Evolutionary conservation across 2,329 filamentous ascomycete genomes (phyloP).

Genomic region (Diplocarpon mali): DNA sequence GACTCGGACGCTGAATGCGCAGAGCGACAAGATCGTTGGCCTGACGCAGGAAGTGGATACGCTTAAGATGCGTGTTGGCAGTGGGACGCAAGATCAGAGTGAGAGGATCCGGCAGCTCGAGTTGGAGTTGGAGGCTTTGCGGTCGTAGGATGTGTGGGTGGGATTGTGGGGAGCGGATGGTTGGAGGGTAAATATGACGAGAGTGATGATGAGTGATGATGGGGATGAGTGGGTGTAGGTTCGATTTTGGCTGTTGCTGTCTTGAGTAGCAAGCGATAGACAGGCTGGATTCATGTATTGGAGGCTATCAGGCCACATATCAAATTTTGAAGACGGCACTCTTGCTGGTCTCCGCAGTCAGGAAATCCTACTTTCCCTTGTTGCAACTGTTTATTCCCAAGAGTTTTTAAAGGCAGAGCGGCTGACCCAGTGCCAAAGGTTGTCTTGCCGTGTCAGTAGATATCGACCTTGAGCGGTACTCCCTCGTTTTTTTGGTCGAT

Average conservation of each 20-base stretch:
- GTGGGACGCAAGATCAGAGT: conserved; percentile 47
- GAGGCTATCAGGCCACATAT: background rate
- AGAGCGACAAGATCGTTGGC: conserved; percentile 62
- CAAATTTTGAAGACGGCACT: background rate
- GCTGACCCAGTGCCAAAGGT: no score
- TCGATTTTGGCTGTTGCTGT: background rate
- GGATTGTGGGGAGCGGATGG: no score
- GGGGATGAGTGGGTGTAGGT: background rate
- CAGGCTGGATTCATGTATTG: background rate
- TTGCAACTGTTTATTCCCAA: no score
- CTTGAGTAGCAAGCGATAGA: background rate
- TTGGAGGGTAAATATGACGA: background rate
- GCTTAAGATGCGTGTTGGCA: conserved; percentile 66
- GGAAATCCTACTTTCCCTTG: no score
- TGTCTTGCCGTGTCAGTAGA: no score
- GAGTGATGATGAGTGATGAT: background rate
- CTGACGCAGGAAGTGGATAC: conserved; percentile 66
- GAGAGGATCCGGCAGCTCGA: conserved; percentile 58
- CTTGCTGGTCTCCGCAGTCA: no score
- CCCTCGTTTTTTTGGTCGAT: no score
- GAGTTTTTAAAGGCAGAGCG: no score
- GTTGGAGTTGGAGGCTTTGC: conserved; percentile 53
- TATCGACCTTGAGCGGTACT: no score
- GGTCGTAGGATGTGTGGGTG: conserved; percentile 18
- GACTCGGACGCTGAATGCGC: conserved; percentile 63